A percentile compares a stretch with the other conserved stretches of the same genome.
phyloP scores from a whole-genome alignment of 441 rosid species.

The Gossypium schwendimanii region DNA sequence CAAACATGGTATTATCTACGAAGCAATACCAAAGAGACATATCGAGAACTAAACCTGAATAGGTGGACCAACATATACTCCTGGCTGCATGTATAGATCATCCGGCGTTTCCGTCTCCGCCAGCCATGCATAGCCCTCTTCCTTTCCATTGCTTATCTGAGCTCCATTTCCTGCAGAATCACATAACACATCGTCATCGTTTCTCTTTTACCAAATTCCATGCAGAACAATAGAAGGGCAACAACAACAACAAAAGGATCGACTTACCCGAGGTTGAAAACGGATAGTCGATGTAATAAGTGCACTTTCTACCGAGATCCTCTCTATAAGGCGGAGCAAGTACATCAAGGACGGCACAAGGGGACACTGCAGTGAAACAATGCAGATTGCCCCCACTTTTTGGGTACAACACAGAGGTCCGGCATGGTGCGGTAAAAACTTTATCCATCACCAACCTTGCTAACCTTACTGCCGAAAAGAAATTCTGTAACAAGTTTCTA shows the following conservation, averaged over 20 bases:
- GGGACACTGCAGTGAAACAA: conserved; percentile 83
- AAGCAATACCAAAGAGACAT: background rate
- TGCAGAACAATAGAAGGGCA: background rate
- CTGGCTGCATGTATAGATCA: conserved; percentile 60
- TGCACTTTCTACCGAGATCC: conserved; percentile 64
- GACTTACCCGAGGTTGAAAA: conserved; percentile 49
- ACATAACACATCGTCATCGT: background rate
- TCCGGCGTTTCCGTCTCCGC: conserved; percentile 61
- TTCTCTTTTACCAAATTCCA: background rate
- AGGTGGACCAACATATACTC: conserved; percentile 52
- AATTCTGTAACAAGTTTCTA: conserved; percentile 1
- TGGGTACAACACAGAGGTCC: conserved; percentile 67
- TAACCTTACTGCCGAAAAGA: conserved; percentile 51
- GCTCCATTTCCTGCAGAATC: conserved; percentile 38
- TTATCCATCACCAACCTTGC: conserved; percentile 59
- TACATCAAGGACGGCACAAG: conserved; percentile 82
- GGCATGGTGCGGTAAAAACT: conserved; percentile 59
- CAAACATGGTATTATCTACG: background rate
- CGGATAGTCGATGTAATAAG: conserved; percentile 76
- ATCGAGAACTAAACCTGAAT: conserved; percentile 28
- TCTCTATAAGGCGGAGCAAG: conserved; percentile 83
- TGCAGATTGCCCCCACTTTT: conserved; percentile 82
- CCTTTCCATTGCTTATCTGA: conserved; percentile 34
- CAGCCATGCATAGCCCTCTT: conserved; percentile 78
- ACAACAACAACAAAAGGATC: background rate